Conservation (phyloP, 805 yeast genomes). For the Candida sanyiensis region DNA sequence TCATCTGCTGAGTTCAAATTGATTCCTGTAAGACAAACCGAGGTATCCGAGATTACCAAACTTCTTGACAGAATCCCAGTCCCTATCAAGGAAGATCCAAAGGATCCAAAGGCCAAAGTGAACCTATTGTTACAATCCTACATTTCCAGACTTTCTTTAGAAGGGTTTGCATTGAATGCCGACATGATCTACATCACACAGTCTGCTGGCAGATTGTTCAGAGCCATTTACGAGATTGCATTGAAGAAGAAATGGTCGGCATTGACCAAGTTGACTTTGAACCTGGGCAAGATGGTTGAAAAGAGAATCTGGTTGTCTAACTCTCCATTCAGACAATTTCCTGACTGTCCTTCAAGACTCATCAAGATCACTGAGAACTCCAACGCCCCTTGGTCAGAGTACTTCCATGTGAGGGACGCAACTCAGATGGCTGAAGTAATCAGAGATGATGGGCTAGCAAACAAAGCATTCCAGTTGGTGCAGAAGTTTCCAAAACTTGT, state of each 20-base stretch:
- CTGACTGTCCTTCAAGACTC: conserved; percentile 62
- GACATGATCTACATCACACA: conserved; percentile 93
- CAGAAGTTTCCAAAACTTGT: conserved; percentile 67
- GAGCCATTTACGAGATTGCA: conserved; percentile 82
- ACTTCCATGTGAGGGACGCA: conserved; percentile 57
- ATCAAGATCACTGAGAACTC: conserved; percentile 74
- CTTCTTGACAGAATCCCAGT: conserved; percentile 74
- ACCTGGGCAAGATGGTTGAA: conserved; percentile 75
- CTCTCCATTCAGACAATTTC: conserved; percentile 83
- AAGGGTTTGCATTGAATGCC: conserved; percentile 85
- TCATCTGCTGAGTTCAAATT: conserved; percentile 79
- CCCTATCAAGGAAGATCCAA: conserved; percentile 69
- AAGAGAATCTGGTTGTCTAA: conserved; percentile 77
- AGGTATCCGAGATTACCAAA: conserved; percentile 63
- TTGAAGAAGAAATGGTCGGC: conserved; percentile 66
- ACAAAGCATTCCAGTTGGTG: conserved; percentile 50
- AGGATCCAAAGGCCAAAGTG: conserved; percentile 71
- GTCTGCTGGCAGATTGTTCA: conserved; percentile 80
- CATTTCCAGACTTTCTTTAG: conserved; percentile 69
- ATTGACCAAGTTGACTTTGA: conserved; percentile 50
- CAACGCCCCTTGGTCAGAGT: conserved; percentile 76
- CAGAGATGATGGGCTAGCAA: conserved; percentile 63
- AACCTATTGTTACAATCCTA: conserved; percentile 79
- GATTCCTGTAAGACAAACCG: conserved; percentile 84
- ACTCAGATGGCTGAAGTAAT: conserved; percentile 82